Evolutionary conservation across 257 asterid genomes (phyloP), one percentile per base, ranked within the genome.

Genomic region (Eucommia ulmoides): DNA sequence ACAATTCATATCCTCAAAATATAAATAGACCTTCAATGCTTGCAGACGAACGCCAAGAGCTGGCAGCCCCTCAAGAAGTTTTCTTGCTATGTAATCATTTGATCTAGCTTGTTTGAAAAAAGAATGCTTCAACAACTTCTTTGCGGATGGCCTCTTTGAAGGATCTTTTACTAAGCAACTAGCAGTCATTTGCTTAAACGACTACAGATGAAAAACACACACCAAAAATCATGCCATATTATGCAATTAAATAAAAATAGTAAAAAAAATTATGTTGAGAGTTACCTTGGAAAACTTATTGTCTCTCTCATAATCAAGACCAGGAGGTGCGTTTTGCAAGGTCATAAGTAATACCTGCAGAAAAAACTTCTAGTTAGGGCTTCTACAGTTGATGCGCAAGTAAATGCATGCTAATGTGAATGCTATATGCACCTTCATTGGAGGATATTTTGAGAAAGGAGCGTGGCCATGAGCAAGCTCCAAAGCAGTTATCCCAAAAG

Each of bases 381-480:
- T 51, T 14, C 17, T n/a, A n/a, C 45, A 20, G 12, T 49, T 22
- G 38, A 33, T 8, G 26, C 19, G 23, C 38, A 41, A 56, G 51
- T 54, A 23, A 18, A 54, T 51, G 47, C 20, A 53, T 35, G 41
- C 45, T 23, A 19, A 25, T 45, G 45, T 52, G 45, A 47, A 42
- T 25, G 41, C 11, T 0, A 18, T 33, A 20, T 48, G 61, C 59
- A 91, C 99, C 99, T 91, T 91, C 91, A 91, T 83, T 26, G 99
- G 97, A 67, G 99, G 99, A 74, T 75, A 86, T 75, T 86, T 91
- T 50, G 99, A 91, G 73, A 91, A 91, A 58, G 99, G 99, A 49
- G 99, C 99, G 71, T 91, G 99, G 48, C 99, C 99, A 29, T 91
- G 99, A 9, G 97, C 99, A 57, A 91, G 95, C 83, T 91, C 99